Evolutionary conservation across 2,329 filamentous ascomycete genomes (phyloP).

Genomic region (Claviceps spartinae): DNA sequence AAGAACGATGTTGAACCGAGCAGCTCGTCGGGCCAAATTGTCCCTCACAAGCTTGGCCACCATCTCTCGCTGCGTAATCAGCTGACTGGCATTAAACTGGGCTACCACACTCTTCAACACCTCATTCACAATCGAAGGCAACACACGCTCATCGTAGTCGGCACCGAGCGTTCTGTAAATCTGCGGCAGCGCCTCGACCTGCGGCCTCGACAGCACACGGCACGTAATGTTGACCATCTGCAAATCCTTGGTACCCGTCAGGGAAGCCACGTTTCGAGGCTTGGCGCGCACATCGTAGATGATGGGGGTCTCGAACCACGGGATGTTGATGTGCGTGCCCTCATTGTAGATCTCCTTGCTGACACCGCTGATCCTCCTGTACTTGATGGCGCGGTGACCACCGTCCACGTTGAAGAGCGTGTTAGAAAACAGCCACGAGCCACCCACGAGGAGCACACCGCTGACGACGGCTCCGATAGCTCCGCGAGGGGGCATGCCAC

Average conservation of each 20-base stretch:
- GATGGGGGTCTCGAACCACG: slow-evolving; percentile 95
- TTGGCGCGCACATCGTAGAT: slow-evolving; percentile 97
- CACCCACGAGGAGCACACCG: slow-evolving; percentile 32
- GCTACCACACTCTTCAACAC: slow-evolving; percentile 97
- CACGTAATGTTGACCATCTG: slow-evolving; percentile 99
- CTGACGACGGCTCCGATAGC: slow-evolving; percentile 27
- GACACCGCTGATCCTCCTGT: slow-evolving; percentile 82
- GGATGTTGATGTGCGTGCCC: slow-evolving; percentile 89
- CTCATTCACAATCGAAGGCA: slow-evolving; percentile 97
- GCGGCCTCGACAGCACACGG: slow-evolving; percentile 88
- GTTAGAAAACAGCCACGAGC: slow-evolving; percentile 40
- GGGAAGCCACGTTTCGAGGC: slow-evolving; percentile 88
- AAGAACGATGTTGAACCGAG: slow-evolving; percentile 91
- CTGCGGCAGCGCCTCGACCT: slow-evolving; percentile 78
- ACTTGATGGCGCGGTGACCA: slow-evolving; percentile 98
- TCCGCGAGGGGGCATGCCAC: slow-evolving; percentile 23
- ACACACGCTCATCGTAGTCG: slow-evolving; percentile 92
- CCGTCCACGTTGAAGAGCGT: slow-evolving; percentile 78
- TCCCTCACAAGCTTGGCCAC: slow-evolving; percentile 85
- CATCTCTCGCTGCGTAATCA: slow-evolving; percentile 98
- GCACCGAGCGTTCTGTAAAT: slow-evolving; percentile 93
- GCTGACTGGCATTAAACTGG: slow-evolving; percentile 95
- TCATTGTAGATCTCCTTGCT: slow-evolving; percentile 92
- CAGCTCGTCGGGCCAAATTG: slow-evolving; percentile 79
- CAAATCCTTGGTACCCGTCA: slow-evolving; percentile 96